Conservation (phyloP, 1,284 basidiomycete genomes). For the Coniophora puteana region DNA sequence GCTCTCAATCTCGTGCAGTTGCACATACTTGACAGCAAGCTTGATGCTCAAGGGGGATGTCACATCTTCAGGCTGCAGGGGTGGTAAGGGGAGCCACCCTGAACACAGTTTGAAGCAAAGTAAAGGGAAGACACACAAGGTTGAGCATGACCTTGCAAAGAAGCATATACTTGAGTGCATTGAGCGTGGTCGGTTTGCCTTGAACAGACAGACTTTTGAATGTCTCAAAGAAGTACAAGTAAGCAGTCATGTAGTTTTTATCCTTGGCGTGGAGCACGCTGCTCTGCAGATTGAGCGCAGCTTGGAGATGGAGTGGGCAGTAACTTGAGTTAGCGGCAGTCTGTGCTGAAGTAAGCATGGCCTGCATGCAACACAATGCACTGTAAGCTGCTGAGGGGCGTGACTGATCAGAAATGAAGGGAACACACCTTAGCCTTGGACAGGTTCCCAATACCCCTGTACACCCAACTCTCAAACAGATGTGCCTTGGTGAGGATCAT, state of each 20-base stretch:
- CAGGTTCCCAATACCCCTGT: slow-evolving; percentile 89
- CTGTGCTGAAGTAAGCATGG: slow-evolving; percentile 87
- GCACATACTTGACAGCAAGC: slow-evolving; percentile 82
- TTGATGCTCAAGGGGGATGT: slow-evolving; percentile 84
- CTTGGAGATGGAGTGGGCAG: slow-evolving; percentile 92
- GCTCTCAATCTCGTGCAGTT: slow-evolving; percentile 83
- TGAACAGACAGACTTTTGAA: slow-evolving; percentile 78
- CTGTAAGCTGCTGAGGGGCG: not conserved
- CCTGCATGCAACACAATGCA: slow-evolving; percentile 41
- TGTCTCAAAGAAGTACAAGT: slow-evolving; percentile 97
- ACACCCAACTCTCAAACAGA: slow-evolving; percentile 88
- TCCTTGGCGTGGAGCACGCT: slow-evolving; percentile 95
- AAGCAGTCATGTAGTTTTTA: slow-evolving; percentile 96
- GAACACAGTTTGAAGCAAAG: not conserved
- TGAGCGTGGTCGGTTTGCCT: slow-evolving; percentile 77
- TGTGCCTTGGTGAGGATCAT: slow-evolving; percentile 97
- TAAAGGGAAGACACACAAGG: slow-evolving; percentile 55
- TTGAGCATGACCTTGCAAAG: slow-evolving; percentile 98
- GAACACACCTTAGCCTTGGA: slow-evolving; percentile 83
- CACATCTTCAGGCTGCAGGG: slow-evolving; percentile 84
- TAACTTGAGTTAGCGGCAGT: slow-evolving; percentile 98
- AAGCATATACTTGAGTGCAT: slow-evolving; percentile 95
- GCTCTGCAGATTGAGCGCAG: slow-evolving; percentile 88
- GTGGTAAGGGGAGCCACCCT: not conserved
- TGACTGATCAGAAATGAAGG: not conserved